A percentile compares a stretch with the other conserved stretches of the same genome.
phyloP scores from a whole-genome alignment of 495 filamentous ascomycete genomes.

The Trichocladium antarcticum region DNA sequence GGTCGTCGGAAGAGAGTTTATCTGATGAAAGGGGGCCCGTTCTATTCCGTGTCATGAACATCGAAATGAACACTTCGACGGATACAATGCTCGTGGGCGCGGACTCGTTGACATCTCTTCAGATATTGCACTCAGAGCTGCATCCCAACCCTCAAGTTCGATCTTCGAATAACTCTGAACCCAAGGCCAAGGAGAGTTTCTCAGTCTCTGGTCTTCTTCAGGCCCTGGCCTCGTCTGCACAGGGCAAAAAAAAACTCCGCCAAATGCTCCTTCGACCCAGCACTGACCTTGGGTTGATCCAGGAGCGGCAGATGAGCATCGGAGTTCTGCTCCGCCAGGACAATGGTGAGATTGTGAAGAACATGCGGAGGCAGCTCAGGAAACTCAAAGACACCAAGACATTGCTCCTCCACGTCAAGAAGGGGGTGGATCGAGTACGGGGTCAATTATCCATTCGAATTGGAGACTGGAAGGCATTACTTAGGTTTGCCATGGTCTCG shows the following conservation, averaged over 20 bases:
- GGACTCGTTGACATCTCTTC: conserved; percentile 70
- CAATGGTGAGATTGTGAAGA: conserved; percentile 47
- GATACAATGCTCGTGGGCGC: conserved; percentile 78
- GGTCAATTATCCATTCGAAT: conserved; percentile 48
- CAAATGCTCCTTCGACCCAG: conserved; percentile 81
- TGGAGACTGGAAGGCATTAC: conserved; percentile 60
- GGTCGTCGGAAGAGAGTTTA: conserved; percentile 47
- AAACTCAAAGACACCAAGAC: conserved; percentile 71
- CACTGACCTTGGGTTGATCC: conserved; percentile 53
- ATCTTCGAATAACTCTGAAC: conserved; percentile 54
- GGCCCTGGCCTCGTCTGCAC: conserved; percentile 65
- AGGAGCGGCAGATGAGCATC: conserved; percentile 63
- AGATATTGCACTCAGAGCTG: conserved; percentile 74
- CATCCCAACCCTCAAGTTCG: conserved; percentile 79
- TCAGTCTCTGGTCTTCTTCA: conserved; percentile 80
- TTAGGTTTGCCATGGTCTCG: conserved; percentile 42
- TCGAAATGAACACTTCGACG: conserved; percentile 69
- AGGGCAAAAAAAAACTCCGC: conserved; percentile 65
- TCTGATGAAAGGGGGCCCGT: conserved; percentile 39
- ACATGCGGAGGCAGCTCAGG: conserved; percentile 52
- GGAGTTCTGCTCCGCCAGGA: conserved; percentile 56
- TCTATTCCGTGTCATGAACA: conserved; percentile 47
- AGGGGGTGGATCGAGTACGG: conserved; percentile 56
- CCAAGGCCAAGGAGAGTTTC: conserved; percentile 75
- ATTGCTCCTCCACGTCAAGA: conserved; percentile 58